Base-by-base conservation (phyloP, 2,329 filamentous ascomycete species). In the Exophiala sp. region DNA sequence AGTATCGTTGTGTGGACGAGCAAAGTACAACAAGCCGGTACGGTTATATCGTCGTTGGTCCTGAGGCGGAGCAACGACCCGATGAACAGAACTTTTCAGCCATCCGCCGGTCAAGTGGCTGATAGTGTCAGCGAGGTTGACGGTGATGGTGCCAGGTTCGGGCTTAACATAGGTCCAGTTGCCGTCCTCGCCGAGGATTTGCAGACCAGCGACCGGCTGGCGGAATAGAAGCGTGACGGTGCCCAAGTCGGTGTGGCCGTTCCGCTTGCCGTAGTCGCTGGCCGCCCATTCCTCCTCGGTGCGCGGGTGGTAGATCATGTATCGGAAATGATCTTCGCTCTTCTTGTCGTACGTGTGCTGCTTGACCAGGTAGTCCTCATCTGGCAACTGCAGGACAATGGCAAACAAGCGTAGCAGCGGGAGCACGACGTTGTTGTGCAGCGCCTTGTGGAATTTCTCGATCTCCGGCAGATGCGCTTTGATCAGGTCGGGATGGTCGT, bases 321-420 rank as follows among this genome's bases (percentile, higher is more conserved):
- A 82, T 1, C 80, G 72, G 23, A 81, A 69, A 47, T 81, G 77
- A 27, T 78, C 77, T 54, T 81, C 78, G 22, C 74, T 72, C 37
- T 75, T 72, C 19, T 73, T 70, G 1, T 80, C 73, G 64, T 80
- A 83, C 6, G 67, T 70, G 64, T 83, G 80, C 1, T 76, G 67
- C n/a, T 73, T 68, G 56, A 76, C 69, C 29, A 83, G 67, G 49
- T 74, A 70, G 2, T 82, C 79, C 38, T 79, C 73, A 29, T 79
- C 73, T 0, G 78, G 77, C 0, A 84, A 68, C 57, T 83, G 73
- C 0, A 83, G 70, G 0, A 82, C 69, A 29, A 80, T 71, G 2
- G 80, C 79, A 37, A 82, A 77, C 1, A 83, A 72, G 1, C 73
- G 71, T 2, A 82, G 70, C 0, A 84, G 66, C 50, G 68, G 60